Conservation (phyloP, 176 grass and related monocot species). For the Phragmites australis region DNA sequence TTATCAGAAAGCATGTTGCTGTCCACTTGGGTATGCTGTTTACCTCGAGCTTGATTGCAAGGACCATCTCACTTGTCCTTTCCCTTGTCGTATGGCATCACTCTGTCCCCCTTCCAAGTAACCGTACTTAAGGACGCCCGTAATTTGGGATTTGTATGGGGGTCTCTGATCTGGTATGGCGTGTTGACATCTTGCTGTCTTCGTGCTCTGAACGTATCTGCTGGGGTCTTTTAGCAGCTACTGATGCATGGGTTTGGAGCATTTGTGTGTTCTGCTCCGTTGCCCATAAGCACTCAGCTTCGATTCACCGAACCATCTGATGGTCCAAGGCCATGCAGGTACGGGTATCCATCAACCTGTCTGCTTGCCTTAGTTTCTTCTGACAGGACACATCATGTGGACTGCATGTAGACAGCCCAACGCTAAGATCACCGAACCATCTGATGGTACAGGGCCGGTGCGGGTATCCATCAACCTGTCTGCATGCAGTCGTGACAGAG, state of each 20-base stretch:
- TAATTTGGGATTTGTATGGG: neutral
- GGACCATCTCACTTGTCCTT: slow-evolving; percentile 12
- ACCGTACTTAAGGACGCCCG: neutral
- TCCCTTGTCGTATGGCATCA: slow-evolving; percentile 13
- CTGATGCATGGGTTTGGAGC: slow-evolving; percentile 10
- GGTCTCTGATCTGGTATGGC: neutral
- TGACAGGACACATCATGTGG: slow-evolving; percentile 31
- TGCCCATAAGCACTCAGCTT: neutral
- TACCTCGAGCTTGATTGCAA: neutral
- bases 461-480: no score
- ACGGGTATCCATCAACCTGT: neutral
- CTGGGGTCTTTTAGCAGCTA: neutral
- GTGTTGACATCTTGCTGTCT: neutral
- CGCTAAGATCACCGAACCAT: no score
- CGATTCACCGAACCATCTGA: slow-evolving; percentile 32
- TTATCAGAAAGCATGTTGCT: slow-evolving; percentile 1
- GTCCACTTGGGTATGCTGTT: neutral
- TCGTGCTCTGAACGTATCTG: neutral
- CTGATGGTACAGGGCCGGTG: no score
- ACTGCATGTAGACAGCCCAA: neutral
- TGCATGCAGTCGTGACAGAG: no score
- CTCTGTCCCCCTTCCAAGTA: neutral
- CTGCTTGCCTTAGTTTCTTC: neutral
- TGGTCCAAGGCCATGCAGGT: slow-evolving; percentile 5
- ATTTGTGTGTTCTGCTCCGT: neutral